A percentile compares a stretch with the other conserved stretches of the same genome.
These are phyloP conservation scores for Lyophyllum semitale DNA, from an alignment of 768 basidiomycete genomes.

Conservation along the genomic window DNA sequence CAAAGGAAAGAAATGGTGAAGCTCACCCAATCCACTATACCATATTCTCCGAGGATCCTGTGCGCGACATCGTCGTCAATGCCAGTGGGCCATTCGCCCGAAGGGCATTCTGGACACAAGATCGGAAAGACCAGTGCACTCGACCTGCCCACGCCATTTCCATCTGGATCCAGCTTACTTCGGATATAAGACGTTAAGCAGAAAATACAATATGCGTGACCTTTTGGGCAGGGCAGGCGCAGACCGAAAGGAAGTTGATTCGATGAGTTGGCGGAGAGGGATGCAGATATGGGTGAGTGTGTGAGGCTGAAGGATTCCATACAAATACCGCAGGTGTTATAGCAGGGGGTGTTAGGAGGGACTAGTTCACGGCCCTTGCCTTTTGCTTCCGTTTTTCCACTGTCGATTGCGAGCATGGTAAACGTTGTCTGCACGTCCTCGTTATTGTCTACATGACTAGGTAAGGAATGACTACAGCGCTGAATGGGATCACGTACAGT, in stretches of 20 bases:
- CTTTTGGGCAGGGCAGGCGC: conserved; percentile 32
- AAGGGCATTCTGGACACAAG: conserved; percentile 37
- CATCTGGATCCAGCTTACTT: conserved; percentile 36
- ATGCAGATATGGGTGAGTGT: conserved; percentile 31
- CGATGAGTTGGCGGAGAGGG: conserved; percentile 35
- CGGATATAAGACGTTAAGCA: conserved; percentile 35
- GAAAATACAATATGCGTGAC: conserved; percentile 36
- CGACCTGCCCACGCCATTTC: conserved; percentile 24
- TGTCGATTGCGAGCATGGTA: no score
- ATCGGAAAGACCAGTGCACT: conserved; percentile 36
- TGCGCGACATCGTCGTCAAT: conserved; percentile 36
- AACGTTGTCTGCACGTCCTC: not conserved
- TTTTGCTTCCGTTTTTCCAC: not conserved
- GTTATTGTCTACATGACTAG: not conserved
- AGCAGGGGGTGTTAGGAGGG: conserved; percentile 1
- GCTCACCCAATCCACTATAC: conserved; percentile 36
- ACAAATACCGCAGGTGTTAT: conserved; percentile 27
- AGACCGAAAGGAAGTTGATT: conserved; percentile 34
- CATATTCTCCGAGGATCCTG: conserved; percentile 30
- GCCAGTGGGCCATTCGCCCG: conserved; percentile 30
- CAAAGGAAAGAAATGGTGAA: not conserved
- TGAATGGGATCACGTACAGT: not conserved
- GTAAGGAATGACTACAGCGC: not conserved
- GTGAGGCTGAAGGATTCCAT: conserved; percentile 37
- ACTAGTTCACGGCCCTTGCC: conserved; percentile 12